Base-by-base conservation (phyloP, 2,329 filamentous ascomycete genomes). In the Ceratocystiopsis minuta region DNA sequence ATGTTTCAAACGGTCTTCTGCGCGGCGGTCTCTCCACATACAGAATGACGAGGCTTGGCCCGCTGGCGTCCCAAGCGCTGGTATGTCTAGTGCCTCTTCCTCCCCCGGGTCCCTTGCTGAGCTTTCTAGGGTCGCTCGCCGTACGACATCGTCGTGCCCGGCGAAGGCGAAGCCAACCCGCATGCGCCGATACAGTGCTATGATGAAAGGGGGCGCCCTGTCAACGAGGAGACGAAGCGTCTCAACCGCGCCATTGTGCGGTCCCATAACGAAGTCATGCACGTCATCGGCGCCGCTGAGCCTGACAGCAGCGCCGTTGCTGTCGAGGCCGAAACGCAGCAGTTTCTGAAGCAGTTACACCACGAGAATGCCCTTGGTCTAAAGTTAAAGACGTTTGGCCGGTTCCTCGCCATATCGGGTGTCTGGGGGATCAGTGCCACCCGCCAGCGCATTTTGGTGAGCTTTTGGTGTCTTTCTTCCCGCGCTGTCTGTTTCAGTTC, bases 251-350 rank as follows among this genome's bases (percentile, higher is more conserved):
- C 72, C 44, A 65, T 75, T 31, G 69, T 76, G 20, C 63, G 72
- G 40, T 66, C 72, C 11, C 72, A 76, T 50, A 76, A 76, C 48
- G 71, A 76, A 48, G 72, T 76, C 4, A 76, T 76, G 72, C 62
- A 67, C 16, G 70, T 74, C 11, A 75, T 76, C 34, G 72, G 72
- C 6, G 72, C 75, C 5, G 72, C 71, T 10, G 72, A 76, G 49
- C 67, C 70, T 14, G 71, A 75, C 41, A 66, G 64, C 40, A 56
- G 56, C 9, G 16, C 42, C 17, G 13, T 38, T 24, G 51, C 51
- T 4, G 52, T 57, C 17, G 59, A 61, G 4, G 56, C 58, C 6
- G 60, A 65, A 40, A 53, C 56, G 7, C 62, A 66, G 35, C 54
- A 58, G 2, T 57, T 61, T n/a, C 55, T 57, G 14, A 57, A 60